Percentiles rank a stretch among this genome's conserved stretches.
Evolutionary conservation across 139 green algal species (phyloP).

Genomic region (Astrephomene gubernaculifera): DNA sequence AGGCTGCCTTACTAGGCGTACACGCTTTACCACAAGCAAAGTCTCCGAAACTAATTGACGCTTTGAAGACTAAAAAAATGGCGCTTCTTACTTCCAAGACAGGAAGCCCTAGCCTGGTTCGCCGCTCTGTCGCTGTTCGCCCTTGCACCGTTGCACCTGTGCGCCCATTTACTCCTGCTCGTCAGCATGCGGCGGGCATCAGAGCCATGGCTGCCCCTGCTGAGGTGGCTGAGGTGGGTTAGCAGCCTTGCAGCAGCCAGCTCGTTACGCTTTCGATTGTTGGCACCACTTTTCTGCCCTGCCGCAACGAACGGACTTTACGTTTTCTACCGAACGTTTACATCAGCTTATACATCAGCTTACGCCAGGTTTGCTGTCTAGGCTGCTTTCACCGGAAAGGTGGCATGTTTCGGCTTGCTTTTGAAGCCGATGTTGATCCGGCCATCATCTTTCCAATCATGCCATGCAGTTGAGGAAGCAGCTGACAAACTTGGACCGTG

Average conservation of each 20-base stretch:
- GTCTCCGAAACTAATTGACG: no score
- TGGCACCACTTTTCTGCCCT: no score
- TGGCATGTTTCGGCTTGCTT: no score
- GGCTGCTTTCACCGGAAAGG: no score
- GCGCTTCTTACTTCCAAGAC: conserved; percentile 29
- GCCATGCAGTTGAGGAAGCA: conserved; percentile 39
- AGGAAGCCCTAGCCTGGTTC: conserved; percentile 22
- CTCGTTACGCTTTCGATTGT: conserved; percentile 16
- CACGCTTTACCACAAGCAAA: no score
- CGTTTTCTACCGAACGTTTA: no score
- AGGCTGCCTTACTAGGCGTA: no score
- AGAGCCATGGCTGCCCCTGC: conserved; percentile 13
- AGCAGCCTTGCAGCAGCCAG: not conserved
- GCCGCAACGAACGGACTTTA: no score
- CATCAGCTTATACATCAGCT: no score
- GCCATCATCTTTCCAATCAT: no score
- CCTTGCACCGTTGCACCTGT: not conserved
- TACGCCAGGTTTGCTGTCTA: no score
- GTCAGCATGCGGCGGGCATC: not conserved
- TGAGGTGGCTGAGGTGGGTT: conserved; percentile 29
- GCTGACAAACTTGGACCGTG: conserved; percentile 78
- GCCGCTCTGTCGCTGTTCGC: conserved; percentile 19
- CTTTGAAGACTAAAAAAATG: not conserved
- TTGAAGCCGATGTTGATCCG: no score
- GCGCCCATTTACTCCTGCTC: not conserved